Conservation (phyloP, 2,329 filamentous ascomycete species). For the Fusarium odoratissimum region DNA sequence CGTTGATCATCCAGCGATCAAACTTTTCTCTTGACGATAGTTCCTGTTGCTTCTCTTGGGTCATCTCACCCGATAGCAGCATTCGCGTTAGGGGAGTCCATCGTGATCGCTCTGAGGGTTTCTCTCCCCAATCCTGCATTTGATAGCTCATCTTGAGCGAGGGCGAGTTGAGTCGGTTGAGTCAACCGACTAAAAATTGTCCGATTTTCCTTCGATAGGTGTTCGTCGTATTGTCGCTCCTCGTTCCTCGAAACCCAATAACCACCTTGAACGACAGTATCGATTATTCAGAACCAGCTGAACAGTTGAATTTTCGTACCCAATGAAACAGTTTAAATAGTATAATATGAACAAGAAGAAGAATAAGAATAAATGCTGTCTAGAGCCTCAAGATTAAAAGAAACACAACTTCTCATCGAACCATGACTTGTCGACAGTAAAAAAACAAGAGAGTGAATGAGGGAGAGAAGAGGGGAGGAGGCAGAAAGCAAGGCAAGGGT, state of each 20-base stretch:
- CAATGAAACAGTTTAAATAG: slow-evolving; percentile 5
- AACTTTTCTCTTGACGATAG: slow-evolving; percentile 78
- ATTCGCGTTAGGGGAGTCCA: slow-evolving; percentile 86
- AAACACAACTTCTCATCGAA: slow-evolving; percentile 40
- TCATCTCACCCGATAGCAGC: slow-evolving; percentile 86
- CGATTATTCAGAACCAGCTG: slow-evolving; percentile 40
- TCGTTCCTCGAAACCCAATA: not conserved
- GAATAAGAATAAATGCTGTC: slow-evolving; percentile 44
- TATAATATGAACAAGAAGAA: slow-evolving; percentile 44
- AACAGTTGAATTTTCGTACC: slow-evolving; percentile 7
- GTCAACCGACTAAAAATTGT: not conserved
- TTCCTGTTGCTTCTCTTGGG: slow-evolving; percentile 75
- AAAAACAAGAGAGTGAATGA: slow-evolving; percentile 7
- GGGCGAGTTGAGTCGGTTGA: not conserved
- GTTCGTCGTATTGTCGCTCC: not conserved
- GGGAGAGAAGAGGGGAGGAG: not conserved
- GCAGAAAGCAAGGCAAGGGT: slow-evolving; percentile 16
- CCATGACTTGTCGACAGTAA: not conserved
- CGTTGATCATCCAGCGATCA: slow-evolving; percentile 90
- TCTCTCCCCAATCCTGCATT: slow-evolving; percentile 45
- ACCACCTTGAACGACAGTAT: not conserved
- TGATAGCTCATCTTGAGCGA: slow-evolving; percentile 45
- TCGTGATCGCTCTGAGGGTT: slow-evolving; percentile 76
- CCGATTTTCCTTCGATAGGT: not conserved
- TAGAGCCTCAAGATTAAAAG: slow-evolving; percentile 38